These are phyloP conservation scores for Pythium aphanidermatum DNA, from an alignment of 352 stramenopile genomes.

Conservation along the genomic window DNA sequence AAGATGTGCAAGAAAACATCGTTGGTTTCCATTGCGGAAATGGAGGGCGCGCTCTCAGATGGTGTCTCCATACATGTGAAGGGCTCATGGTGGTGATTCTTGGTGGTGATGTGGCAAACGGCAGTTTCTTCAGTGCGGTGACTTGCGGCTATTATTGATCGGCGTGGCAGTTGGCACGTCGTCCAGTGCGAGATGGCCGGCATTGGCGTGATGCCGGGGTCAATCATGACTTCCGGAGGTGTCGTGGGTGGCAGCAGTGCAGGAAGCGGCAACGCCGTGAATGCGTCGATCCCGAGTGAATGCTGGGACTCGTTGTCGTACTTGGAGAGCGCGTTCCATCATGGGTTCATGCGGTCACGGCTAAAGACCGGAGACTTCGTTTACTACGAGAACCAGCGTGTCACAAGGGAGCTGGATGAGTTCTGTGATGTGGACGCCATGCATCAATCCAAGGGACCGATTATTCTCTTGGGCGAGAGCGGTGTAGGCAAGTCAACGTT, in stretches of 20 bases:
- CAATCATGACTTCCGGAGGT: no score
- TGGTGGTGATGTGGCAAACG: no score
- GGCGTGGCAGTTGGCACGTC: no score
- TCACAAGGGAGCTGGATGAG: conserved; percentile 67
- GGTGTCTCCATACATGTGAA: no score
- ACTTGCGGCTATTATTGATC: no score
- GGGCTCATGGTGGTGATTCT: no score
- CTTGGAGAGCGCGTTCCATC: conserved; percentile 73
- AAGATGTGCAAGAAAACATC: no score
- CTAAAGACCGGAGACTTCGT: conserved; percentile 68
- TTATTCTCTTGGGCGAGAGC: conserved; percentile 70
- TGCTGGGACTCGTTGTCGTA: conserved; percentile 81
- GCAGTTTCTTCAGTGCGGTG: no score
- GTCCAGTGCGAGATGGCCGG: no score
- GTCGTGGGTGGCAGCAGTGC: not conserved
- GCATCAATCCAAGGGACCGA: conserved; percentile 66
- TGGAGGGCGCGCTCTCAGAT: no score
- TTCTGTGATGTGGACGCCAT: conserved; percentile 85
- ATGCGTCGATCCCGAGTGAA: conserved; percentile 22
- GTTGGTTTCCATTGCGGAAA: no score
- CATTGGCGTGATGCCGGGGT: no score
- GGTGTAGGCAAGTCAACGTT: conserved; percentile 73
- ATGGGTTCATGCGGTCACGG: conserved; percentile 72
- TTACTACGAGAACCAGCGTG: conserved; percentile 56
- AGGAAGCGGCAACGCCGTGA: not conserved